Base-by-base conservation (phyloP, 352 stramenopile species). In the Aphanomyces astaci region DNA sequence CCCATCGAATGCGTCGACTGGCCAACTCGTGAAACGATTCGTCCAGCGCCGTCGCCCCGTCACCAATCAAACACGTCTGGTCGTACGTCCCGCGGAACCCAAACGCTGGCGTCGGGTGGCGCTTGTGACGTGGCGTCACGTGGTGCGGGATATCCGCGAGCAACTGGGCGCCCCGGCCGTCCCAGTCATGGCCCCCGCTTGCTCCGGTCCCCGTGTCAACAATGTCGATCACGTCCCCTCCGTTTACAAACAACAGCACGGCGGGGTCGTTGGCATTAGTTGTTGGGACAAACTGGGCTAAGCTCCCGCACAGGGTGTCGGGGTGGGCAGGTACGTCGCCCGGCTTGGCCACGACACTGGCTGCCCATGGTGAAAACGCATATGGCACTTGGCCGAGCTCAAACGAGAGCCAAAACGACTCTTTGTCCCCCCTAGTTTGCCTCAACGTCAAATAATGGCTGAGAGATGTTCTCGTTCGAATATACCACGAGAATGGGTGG, bases 401-500 rank as follows among this genome's bases (percentile, higher is more conserved):
- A 19, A 76, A 86, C 3, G 76, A 56, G 3, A 83, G 67, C 78
- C 78, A 86, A 45, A 84, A 86, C 0, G 62, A 49, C 53, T 86
- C 78, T 43, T 86, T 84, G 67, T 86, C 76, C 11, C 76, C 76
- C n/a, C n/a, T n/a, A n/a, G n/a, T n/a, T n/a, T n/a, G n/a, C n/a
- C n/a, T n/a, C n/a, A n/a, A n/a, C n/a, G n/a, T n/a, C n/a, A n/a
- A n/a, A n/a, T n/a, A n/a, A n/a, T n/a, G n/a, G n/a, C n/a, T n/a
- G n/a, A n/a, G n/a, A n/a, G n/a, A n/a, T n/a, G n/a, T n/a, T n/a
- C n/a, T n/a, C n/a, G n/a, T n/a, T n/a, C n/a, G n/a, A n/a, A n/a
- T n/a, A n/a, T n/a, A n/a, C 39, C 57, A 66, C 24, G 57, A 66
- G 24, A 55, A 66, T 0, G 57, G n/a, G 22, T 30, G 39, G 24